phyloP scores from a whole-genome alignment of 768 basidiomycete genomes.

The Suillus lakei region DNA sequence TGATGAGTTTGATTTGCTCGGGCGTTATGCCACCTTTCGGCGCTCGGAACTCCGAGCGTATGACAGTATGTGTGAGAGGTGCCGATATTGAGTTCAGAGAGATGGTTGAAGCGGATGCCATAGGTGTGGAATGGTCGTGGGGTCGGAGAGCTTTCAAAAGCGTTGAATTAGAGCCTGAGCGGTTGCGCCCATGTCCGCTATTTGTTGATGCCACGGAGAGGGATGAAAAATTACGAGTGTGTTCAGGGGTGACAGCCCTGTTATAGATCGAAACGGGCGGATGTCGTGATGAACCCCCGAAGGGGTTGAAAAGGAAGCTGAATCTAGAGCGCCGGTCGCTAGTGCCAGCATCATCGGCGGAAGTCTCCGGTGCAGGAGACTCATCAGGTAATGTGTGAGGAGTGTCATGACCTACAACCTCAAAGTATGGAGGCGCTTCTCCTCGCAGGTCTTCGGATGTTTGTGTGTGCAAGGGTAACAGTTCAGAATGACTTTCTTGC shows the following conservation, averaged over 20 bases:
- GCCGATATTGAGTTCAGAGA: conserved; percentile 77
- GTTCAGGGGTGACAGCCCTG: conserved; percentile 25
- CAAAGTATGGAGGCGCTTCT: conserved; percentile 71
- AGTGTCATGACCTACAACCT: conserved; percentile 43
- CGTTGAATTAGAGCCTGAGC: conserved; percentile 40
- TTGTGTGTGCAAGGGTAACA: conserved; percentile 22
- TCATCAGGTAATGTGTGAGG: conserved; percentile 21
- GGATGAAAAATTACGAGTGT: conserved; percentile 23
- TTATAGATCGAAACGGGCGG: conserved; percentile 16
- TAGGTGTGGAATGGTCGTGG: conserved; percentile 44
- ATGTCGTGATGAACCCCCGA: conserved; percentile 32
- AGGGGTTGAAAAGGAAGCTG: conserved; percentile 49
- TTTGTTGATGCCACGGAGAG: conserved; percentile 25
- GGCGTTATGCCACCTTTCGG: conserved; percentile 51
- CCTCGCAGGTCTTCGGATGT: conserved; percentile 50
- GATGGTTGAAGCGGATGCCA: conserved; percentile 70
- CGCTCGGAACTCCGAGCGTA: conserved; percentile 73
- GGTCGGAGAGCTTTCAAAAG: conserved; percentile 35
- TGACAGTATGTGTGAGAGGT: conserved; percentile 74
- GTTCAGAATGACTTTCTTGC: conserved; percentile 25
- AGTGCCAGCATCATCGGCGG: background rate
- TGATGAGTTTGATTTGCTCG: conserved; percentile 68
- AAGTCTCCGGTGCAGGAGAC: conserved; percentile 12
- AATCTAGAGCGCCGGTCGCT: conserved; percentile 50
- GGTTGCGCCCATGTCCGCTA: conserved; percentile 40